Evolutionary conservation across 2,329 filamentous ascomycete genomes (phyloP).

Genomic region (Neofusicoccum sp.): DNA sequence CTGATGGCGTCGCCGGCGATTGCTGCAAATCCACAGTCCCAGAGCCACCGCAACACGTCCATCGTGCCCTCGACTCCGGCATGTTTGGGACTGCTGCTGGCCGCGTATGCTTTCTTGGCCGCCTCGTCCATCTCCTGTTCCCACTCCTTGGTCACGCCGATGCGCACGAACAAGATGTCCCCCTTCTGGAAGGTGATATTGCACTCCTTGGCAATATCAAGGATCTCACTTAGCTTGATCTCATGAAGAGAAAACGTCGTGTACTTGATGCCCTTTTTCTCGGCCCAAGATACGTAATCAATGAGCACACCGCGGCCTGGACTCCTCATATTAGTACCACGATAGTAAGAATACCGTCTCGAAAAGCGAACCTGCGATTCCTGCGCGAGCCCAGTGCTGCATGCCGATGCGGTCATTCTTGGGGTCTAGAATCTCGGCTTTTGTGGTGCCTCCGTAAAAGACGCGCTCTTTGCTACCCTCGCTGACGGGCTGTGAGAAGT

Average conservation of each 20-base stretch:
- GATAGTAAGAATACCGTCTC: neutral
- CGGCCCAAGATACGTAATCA: constrained; percentile 13
- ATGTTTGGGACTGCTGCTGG: constrained; percentile 32
- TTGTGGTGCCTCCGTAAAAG: constrained; percentile 29
- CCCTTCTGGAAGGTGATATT: constrained; percentile 25
- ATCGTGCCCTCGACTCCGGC: constrained; percentile 45
- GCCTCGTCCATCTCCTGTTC: constrained; percentile 27
- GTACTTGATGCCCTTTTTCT: constrained; percentile 22
- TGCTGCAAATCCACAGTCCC: constrained; percentile 51
- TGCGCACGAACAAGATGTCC: constrained; percentile 40
- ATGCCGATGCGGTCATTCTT: constrained; percentile 21
- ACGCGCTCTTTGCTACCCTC: constrained; percentile 23
- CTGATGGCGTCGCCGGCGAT: constrained; percentile 48
- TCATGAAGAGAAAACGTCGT: constrained; percentile 13
- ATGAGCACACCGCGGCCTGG: constrained; percentile 21
- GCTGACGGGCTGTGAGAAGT: constrained; percentile 36
- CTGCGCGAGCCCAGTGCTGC: constrained; percentile 19
- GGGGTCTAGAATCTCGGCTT: constrained; percentile 27
- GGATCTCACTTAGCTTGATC: constrained; percentile 26
- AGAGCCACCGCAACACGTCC: constrained; percentile 48
- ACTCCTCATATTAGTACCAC: neutral
- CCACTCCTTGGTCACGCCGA: constrained; percentile 39
- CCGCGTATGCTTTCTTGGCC: constrained; percentile 32
- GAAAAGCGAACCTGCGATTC: constrained; percentile 5
- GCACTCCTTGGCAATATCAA: constrained; percentile 24